Conservation (phyloP, 495 filamentous ascomycete genomes). For the Penicillium silybi region DNA sequence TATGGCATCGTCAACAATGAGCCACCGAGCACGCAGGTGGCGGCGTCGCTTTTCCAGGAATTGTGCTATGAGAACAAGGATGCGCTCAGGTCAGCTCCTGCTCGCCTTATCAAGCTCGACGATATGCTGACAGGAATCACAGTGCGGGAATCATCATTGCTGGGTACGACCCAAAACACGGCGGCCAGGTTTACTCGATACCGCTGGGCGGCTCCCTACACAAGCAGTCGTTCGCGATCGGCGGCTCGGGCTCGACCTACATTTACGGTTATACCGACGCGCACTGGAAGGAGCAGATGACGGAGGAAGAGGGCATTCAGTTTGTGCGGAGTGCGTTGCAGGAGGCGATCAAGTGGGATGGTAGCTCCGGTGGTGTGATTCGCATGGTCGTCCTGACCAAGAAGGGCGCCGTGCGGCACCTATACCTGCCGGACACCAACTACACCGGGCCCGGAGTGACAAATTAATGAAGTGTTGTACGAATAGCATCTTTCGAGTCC, state of each 20-base stretch:
- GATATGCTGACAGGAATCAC: conserved; percentile 20
- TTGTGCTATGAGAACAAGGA: conserved; percentile 98
- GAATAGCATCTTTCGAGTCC: conserved; percentile 16
- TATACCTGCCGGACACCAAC: conserved; percentile 84
- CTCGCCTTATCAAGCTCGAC: background rate
- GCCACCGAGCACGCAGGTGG: conserved; percentile 87
- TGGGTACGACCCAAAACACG: conserved; percentile 88
- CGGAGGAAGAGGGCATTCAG: conserved; percentile 82
- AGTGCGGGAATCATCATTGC: conserved; percentile 98
- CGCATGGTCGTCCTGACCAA: conserved; percentile 92
- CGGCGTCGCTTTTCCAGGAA: conserved; percentile 93
- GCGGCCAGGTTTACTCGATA: conserved; percentile 95
- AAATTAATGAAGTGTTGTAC: conserved; percentile 31
- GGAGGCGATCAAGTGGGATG: conserved; percentile 99
- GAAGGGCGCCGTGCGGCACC: conserved; percentile 78
- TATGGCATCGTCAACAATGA: conserved; percentile 85
- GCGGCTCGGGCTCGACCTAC: conserved; percentile 96
- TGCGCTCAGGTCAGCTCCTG: conserved; percentile 59
- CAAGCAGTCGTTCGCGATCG: conserved; percentile 94
- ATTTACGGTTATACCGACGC: conserved; percentile 99
- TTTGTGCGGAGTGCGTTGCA: conserved; percentile 88
- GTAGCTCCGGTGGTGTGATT: conserved; percentile 96
- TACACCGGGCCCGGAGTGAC: conserved; percentile 63
- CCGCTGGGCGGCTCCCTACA: conserved; percentile 95
- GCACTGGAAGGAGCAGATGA: conserved; percentile 94